Evolutionary conservation across 2,329 filamentous ascomycete genomes (phyloP), one percentile per base, ranked within the genome.

Genomic region (Trichoderma simmonsii): DNA sequence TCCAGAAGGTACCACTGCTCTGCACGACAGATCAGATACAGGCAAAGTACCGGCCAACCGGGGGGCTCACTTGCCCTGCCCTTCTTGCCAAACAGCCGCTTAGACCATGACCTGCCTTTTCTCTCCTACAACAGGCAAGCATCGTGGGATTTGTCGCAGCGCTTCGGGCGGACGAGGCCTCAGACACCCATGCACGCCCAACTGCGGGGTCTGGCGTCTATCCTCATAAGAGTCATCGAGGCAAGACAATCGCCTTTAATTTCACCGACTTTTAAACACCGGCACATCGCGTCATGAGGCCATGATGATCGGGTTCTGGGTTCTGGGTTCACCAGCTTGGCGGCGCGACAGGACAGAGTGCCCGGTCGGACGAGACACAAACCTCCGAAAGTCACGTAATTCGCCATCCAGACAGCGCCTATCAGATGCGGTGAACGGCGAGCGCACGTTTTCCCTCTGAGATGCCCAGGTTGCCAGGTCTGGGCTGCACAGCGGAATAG

Each of bases 251-350:
- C 28, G n/a, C n/a, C 61, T 70, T 21, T 28, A 57, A 64, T 48
- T 72, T 72, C 71, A 72, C 71, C 71, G 71, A 72, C 71, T 72
- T 72, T 72, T 72, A 59, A n/a, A 59, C 21, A 30, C 34, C 48
- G 30, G 59, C 32, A 39, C 57, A 60, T 59, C 54, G 36, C 67
- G 66, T 70, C 71, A 71, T 72, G 66, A 63, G 71, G 71, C 67
- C 71, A 65, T 39, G 28, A 26, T 39, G 36, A 65, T 70, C 71
- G 24, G 60, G 39, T 36, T 32, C 54, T 67, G 30, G 21, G 39
- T 34, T 30, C 36, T 39, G 36, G 36, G 51, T 67, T 60, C 51
- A 39, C 60, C 71, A 63, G 66, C 70, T 67, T 72, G 70, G 70
- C 64, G 64, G 64, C 54, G 62, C 70, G 57, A 68, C 24, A 62